Base-by-base conservation (phyloP, 225 moss, liverwort and hornwort species). In the Pseudisothecium myosuroides region DNA sequence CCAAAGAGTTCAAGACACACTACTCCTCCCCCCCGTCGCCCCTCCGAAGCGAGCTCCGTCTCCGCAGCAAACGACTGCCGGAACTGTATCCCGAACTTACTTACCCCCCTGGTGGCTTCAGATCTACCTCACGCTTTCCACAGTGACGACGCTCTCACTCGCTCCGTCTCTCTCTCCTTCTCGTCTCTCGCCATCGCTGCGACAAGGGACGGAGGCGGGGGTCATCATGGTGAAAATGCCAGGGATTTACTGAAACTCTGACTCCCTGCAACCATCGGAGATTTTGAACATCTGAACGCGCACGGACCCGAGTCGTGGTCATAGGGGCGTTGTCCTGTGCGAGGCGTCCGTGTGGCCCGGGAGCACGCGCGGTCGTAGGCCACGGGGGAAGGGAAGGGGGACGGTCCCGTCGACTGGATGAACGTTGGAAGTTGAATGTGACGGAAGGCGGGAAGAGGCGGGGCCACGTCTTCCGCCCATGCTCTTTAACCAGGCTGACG, bases 361-460 rank as follows among this genome's bases (percentile, higher is more conserved):
- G n/a, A 29, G 72, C 2, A 14, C 21, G 80, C 79, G 17, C 89
- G 92, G 92, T 88, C 76, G 85, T 81, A 76, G 89, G 84, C 34
- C 23, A 4, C 13, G 23, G 7, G 31, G 23, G 34, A 4, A 36
- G 8, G 1, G 27, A 39, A 28, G 9, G 41, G 28, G 22, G 26
- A 36, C n/a, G 62, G 61, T 27, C 17, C 75, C 43, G 17, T 28
- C 52, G 6, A 36, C 24, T 52, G 89, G 89, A 85, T 90, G 90
- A 88, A 90, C 88, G 87, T 85, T 92, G 76, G 88, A 88, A 64
- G 92, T 85, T 92, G 90, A 88, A 89, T 63, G 69, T 6, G 73
- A 76, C n/a, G 65, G 68, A 85, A 77, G 81, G 92, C 88, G 90
- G 92, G 90, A 90, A 90, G 43, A 69, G 22, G 41, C 62, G 69